Conservation (phyloP, 495 filamentous ascomycete species). For the Lentithecium fluviatile region DNA sequence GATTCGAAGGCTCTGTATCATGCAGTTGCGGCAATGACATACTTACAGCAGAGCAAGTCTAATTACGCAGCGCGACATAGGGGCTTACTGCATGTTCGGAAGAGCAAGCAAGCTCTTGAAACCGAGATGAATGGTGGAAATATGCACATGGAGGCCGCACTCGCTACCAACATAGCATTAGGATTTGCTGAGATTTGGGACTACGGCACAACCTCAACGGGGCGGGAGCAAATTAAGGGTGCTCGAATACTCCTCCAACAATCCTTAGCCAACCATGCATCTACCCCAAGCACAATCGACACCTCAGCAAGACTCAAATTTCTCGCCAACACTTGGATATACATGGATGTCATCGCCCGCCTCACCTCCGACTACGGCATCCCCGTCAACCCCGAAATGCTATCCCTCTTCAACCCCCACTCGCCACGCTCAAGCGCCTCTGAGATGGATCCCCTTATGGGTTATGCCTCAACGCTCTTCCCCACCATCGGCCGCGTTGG, state of each 20-base stretch:
- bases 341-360: constrained; percentile 79
- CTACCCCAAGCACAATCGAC: constrained; percentile 36
- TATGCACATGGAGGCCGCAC: constrained; percentile 64
- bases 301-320: constrained; percentile 63
- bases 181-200: constrained; percentile 82
- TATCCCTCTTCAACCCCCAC: constrained; percentile 40
- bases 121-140: constrained; percentile 55
- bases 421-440: constrained; percentile 49
- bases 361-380: constrained; percentile 66
- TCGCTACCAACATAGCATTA: constrained; percentile 71
- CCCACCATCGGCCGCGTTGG: constrained; percentile 71
- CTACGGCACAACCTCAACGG: constrained; percentile 64
- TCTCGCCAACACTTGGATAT: constrained; percentile 75
- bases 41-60: constrained; percentile 69
- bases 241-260: constrained; percentile 65
- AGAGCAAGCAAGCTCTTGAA: constrained; percentile 56
- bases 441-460: constrained; percentile 74
- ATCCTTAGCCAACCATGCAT: constrained; percentile 50
- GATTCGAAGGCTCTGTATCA: constrained; percentile 70
- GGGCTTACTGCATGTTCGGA: constrained; percentile 73
- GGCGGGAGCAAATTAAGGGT: constrained; percentile 70
- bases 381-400: constrained; percentile 42
- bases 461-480: constrained; percentile 69
- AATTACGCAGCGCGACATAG: constrained; percentile 57
- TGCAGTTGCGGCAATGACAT: constrained; percentile 72